Base-by-base conservation (phyloP, 2,329 filamentous ascomycete species). In the Furcasterigmium sp. region DNA sequence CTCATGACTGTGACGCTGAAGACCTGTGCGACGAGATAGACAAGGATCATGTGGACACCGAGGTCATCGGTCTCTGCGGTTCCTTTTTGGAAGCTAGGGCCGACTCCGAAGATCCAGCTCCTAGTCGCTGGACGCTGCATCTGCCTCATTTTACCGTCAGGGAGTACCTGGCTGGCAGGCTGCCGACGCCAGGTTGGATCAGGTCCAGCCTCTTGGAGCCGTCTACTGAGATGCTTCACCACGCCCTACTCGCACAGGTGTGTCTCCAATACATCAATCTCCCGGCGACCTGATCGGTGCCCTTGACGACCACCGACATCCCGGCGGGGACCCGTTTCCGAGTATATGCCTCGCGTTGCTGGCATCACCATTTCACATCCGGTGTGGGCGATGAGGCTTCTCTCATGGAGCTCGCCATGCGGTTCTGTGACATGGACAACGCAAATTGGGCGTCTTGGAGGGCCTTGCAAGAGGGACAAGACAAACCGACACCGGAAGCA, bases 41-140 rank as follows among this genome's bases (percentile, higher is more conserved):
- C 9, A 51, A 64, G 0, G 54, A 58, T 0, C 62, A 61, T 25
- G 20, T 65, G 6, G 45, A 54, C 14, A 48, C 42, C 8, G 55
- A 60, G 21, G 56, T 64, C 3, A 5, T 57, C 0, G 47, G 50
- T 2, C 45, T 58, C 2, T 67, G 60, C 21, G 55, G 52, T 1
- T 55, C 56, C 0, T 40, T 67, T 2, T 3, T 65, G 2, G 62
- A 63, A 15, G 39, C 60, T 6, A n/a, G 43, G 0, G 14, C n/a
- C 5, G 4, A 19, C 9, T 1, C 17, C 2, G 5, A 29, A 1
- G 1, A 11, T 8, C 13, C 9, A 0, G 10, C 28, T 0, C 19
- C 14, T 8, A 47, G 23, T 3, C 8, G 0, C 3, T 13, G 17
- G 8, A 46, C 30, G 4, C 34, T 59, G 7, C 44, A 51, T 2